Percentiles rank a stretch among this genome's conserved stretches.
Evolutionary conservation across 495 filamentous ascomycete genomes (phyloP).

Genomic region (Hypoxylon cercidicola): DNA sequence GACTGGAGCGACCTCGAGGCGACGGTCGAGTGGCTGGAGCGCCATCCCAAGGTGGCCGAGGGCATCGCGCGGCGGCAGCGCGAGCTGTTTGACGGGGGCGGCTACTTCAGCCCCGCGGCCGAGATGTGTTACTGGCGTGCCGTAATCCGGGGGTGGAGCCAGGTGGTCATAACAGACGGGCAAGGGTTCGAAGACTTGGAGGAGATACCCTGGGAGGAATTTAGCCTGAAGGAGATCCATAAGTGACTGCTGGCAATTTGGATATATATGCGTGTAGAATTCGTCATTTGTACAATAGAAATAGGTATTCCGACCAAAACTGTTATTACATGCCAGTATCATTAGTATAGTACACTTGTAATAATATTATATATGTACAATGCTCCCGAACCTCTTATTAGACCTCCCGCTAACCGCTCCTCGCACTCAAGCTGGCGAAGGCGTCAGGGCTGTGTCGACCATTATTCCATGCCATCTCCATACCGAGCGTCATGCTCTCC

Average conservation of each 20-base stretch:
- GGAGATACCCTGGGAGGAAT: conserved; percentile 56
- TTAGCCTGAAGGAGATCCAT: conserved; percentile 49
- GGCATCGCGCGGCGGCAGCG: conserved; percentile 62
- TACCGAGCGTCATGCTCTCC: conserved; percentile 86
- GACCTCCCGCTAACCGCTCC: conserved; percentile 38
- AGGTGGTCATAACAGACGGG: conserved; percentile 49
- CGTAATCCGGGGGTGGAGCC: conserved; percentile 59
- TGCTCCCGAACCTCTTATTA: conserved; percentile 1
- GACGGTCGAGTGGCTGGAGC: conserved; percentile 55
- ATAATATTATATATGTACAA: conserved; percentile 31
- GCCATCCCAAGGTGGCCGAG: conserved; percentile 54
- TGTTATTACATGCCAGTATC: no score
- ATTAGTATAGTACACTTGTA: conserved; percentile 39
- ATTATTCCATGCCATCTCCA: conserved; percentile 71
- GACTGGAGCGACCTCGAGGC: conserved; percentile 64
- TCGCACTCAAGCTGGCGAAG: conserved; percentile 91
- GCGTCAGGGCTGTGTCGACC: conserved; percentile 95
- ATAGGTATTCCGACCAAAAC: no score
- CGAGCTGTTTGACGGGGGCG: conserved; percentile 53
- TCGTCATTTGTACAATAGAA: no score
- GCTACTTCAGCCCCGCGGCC: conserved; percentile 61
- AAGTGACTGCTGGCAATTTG: conserved; percentile 19
- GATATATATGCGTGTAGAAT: no score
- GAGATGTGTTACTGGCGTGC: conserved; percentile 66
- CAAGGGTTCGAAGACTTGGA: conserved; percentile 47